These are phyloP conservation scores for Aureobasidium sp. DNA, from an alignment of 2,329 filamentous ascomycete species.

Conservation along the genomic window DNA sequence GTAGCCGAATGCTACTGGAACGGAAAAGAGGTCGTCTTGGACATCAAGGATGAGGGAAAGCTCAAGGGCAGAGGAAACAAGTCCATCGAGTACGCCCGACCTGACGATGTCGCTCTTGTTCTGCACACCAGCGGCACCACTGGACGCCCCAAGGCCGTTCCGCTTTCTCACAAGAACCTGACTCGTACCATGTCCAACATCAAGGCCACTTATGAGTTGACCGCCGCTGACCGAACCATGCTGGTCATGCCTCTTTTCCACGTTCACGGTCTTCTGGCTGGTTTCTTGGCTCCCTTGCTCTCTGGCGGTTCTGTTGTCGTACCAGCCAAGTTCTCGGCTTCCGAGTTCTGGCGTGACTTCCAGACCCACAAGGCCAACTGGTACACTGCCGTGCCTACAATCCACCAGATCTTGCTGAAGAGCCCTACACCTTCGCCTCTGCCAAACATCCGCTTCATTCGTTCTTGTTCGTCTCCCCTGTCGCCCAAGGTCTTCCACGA, in stretches of 20 bases:
- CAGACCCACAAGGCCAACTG: conserved; percentile 69
- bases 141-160: conserved; percentile 76
- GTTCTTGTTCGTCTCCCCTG: conserved; percentile 78
- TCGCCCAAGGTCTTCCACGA: conserved; percentile 75
- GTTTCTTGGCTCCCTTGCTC: conserved; percentile 67
- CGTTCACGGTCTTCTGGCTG: conserved; percentile 80
- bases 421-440: conserved; percentile 60
- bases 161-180: conserved; percentile 73
- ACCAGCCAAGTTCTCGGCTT: conserved; percentile 71
- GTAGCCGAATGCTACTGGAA: conserved; percentile 84
- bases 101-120: conserved; percentile 73
- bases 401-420: conserved; percentile 81
- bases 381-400: conserved; percentile 91
- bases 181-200: conserved; percentile 79
- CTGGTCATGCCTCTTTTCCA: conserved; percentile 89
- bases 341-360: conserved; percentile 77
- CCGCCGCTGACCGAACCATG: conserved; percentile 66
- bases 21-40: conserved; percentile 61
- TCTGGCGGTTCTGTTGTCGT: conserved; percentile 75
- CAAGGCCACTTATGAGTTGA: conserved; percentile 67
- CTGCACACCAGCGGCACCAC: conserved; percentile 82
- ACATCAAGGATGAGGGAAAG: conserved; percentile 70
- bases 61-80: conserved; percentile 47
- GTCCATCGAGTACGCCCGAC: conserved; percentile 50
- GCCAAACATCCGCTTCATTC: conserved; percentile 74